Evolutionary conservation across 2,329 filamentous ascomycete genomes (phyloP).

Genomic region (Botrytis galanthina): DNA sequence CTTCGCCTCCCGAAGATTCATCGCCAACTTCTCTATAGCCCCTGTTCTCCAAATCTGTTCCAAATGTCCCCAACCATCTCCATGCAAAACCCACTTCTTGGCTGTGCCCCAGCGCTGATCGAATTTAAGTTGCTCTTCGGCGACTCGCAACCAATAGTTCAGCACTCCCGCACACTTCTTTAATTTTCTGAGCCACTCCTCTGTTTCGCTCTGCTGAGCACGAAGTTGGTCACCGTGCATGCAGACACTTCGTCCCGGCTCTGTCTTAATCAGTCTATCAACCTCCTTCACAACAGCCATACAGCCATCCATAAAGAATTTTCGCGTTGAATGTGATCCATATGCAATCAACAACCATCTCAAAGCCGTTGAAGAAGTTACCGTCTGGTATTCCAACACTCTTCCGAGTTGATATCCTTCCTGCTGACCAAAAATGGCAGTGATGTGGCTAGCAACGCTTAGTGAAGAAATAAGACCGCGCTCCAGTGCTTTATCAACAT

Average conservation of each 20-base stretch:
- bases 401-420: background rate
- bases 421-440: background rate
- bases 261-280: background rate
- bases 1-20: background rate
- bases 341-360: background rate
- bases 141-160: background rate
- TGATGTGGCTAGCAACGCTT: background rate
- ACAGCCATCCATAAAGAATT: background rate
- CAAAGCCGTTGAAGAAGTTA: background rate
- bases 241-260: background rate
- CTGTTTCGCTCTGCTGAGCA: too few relatives aligned
- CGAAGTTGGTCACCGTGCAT: background rate
- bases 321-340: background rate
- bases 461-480: background rate
- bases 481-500: background rate
- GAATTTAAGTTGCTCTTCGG: background rate
- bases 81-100: background rate
- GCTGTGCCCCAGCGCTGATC: background rate
- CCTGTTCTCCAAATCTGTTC: background rate
- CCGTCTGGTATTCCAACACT: background rate
- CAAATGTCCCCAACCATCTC: background rate
- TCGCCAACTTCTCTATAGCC: background rate
- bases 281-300: too few relatives aligned
- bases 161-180: background rate
- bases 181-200: background rate